A percentile compares a stretch with the other conserved stretches of the same genome.
These are phyloP conservation scores for Boletus coccyginus DNA, from an alignment of 768 basidiomycete genomes.

Conservation along the genomic window DNA sequence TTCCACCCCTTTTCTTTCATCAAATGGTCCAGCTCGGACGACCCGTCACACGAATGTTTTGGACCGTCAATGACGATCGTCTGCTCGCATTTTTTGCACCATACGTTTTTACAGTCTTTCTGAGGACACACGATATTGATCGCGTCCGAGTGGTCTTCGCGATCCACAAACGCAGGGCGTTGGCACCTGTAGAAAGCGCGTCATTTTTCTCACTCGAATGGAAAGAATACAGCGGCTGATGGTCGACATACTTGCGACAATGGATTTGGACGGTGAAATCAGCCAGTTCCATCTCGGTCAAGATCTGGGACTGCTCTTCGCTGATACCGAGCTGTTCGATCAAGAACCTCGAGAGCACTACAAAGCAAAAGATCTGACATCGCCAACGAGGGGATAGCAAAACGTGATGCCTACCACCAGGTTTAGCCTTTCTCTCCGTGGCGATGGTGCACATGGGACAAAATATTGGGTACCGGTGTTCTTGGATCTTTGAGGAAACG, in stretches of 20 bases:
- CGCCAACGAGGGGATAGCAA: not conserved
- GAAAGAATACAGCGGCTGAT: not conserved
- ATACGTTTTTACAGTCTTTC: slow-evolving; percentile 44
- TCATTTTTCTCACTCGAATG: not conserved
- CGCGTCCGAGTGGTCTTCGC: slow-evolving; percentile 40
- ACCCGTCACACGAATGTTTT: slow-evolving; percentile 58
- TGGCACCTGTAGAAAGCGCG: slow-evolving; percentile 40
- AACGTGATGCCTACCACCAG: slow-evolving; percentile 31
- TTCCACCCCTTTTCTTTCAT: slow-evolving; percentile 61
- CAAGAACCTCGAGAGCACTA: slow-evolving; percentile 41
- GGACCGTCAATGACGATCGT: slow-evolving; percentile 33
- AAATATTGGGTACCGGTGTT: slow-evolving; percentile 55
- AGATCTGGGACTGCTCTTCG: slow-evolving; percentile 38
- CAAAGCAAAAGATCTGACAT: not conserved
- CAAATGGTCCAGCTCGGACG: slow-evolving; percentile 49
- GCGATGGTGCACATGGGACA: slow-evolving; percentile 54
- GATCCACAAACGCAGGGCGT: slow-evolving; percentile 48
- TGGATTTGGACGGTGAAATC: slow-evolving; percentile 42
- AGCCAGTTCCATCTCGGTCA: slow-evolving; percentile 47
- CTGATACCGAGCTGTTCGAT: slow-evolving; percentile 46
- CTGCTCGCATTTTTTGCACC: slow-evolving; percentile 63
- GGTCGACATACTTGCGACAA: slow-evolving; percentile 46
- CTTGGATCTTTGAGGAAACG: slow-evolving; percentile 44
- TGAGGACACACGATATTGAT: slow-evolving; percentile 49
- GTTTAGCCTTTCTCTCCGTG: slow-evolving; percentile 19